These are phyloP conservation scores for Myotisia sp. DNA, from an alignment of 2,329 filamentous ascomycete genomes.

Conservation along the genomic window DNA sequence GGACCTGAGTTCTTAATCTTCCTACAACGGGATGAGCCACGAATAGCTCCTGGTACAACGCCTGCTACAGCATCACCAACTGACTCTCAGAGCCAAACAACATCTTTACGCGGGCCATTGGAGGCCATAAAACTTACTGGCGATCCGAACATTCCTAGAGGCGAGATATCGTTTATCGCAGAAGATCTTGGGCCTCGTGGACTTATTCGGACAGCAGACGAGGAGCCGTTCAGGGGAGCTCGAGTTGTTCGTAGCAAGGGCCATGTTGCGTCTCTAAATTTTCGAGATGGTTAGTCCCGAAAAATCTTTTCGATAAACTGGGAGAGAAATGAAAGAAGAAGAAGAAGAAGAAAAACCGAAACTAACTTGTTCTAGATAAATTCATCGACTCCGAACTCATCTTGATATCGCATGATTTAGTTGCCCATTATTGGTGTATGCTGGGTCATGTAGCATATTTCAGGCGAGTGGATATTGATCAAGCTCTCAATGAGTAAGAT, in stretches of 20 bases:
- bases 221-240: constrained; percentile 57
- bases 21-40: constrained; percentile 48
- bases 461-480: constrained; percentile 30
- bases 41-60: background rate
- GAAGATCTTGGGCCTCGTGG: constrained; percentile 59
- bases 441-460: constrained; percentile 34
- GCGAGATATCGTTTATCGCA: constrained; percentile 67
- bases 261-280: constrained; percentile 63
- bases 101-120: constrained; percentile 41
- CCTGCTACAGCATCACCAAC: background rate
- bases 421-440: constrained; percentile 73
- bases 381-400: constrained; percentile 66
- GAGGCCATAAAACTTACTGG: constrained; percentile 85
- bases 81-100: background rate
- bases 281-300: constrained; percentile 49
- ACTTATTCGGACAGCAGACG: constrained; percentile 48
- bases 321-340: too few species aligned
- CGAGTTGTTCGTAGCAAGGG: constrained; percentile 60
- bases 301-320: background rate
- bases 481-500: constrained; percentile 19
- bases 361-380: constrained; percentile 51
- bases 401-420: constrained; percentile 57
- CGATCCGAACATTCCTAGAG: constrained; percentile 76
- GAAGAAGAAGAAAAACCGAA: too few species aligned
- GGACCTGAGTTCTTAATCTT: constrained; percentile 80